Conservation (phyloP, 345 rosid genomes). For the sweet orange (Citrus sinensis) region DVS_A1.0 CM039169.1:25190501-25191000, state of each 20-base stretch:
- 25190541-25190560: conserved; percentile 13
- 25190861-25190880: not conserved
- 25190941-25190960: conserved; percentile 25
- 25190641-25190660: conserved; percentile 12
- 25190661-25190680: conserved; percentile 17
- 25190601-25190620: conserved; percentile 19
- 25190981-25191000: not conserved
- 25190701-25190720: not conserved
- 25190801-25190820: not conserved
- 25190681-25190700: conserved; percentile 16
- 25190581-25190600: conserved; percentile 14
- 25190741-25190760: conserved; percentile 9
- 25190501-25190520: conserved; percentile 7
- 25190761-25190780: conserved; percentile 18
- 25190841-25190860: not conserved
- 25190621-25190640: conserved; percentile 5
- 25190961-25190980: not conserved
- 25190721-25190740: not conserved
- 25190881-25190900: conserved; percentile 19
- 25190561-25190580: conserved; percentile 22
- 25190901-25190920: conserved; percentile 21
- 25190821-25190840: not conserved
- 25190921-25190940: conserved; percentile 18
- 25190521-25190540: conserved; percentile 10
- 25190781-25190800: conserved; percentile 25